phyloP scores from a whole-genome alignment of 257 asterid species.

The Primulina huaijiensis region DNA sequence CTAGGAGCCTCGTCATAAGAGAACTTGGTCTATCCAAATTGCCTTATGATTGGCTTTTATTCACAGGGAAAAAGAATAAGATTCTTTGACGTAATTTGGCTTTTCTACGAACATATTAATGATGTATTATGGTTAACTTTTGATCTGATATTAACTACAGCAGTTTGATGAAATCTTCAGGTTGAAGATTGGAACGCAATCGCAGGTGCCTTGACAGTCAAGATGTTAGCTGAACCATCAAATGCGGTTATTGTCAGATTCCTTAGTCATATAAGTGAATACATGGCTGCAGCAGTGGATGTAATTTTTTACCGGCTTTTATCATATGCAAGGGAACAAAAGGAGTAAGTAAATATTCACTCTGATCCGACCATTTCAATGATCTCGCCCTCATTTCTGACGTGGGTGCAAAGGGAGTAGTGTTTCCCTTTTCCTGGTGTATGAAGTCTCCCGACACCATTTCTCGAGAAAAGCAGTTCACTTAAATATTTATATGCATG shows the following conservation, averaged over 20 bases:
- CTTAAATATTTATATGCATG: too few relatives aligned
- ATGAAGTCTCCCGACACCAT: neutral
- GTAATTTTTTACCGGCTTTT: slow-evolving; percentile 58
- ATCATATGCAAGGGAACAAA: slow-evolving; percentile 43
- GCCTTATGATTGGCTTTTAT: neutral
- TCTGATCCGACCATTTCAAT: slow-evolving; percentile 2
- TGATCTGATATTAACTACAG: slow-evolving; percentile 9
- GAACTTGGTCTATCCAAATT: neutral
- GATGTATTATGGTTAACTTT: slow-evolving; percentile 19
- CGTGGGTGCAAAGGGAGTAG: neutral
- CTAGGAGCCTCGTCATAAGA: neutral
- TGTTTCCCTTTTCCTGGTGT: neutral
- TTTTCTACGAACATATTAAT: neutral
- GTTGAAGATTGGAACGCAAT: slow-evolving; percentile 70
- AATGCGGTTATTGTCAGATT: slow-evolving; percentile 76
- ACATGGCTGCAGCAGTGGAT: slow-evolving; percentile 67
- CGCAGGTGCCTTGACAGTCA: slow-evolving; percentile 62
- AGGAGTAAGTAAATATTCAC: slow-evolving; percentile 47
- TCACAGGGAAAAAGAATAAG: neutral
- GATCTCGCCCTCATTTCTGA: neutral
- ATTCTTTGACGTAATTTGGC: neutral
- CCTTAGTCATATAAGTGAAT: slow-evolving; percentile 76
- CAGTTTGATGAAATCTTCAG: slow-evolving; percentile 36
- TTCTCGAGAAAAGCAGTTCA: neutral
- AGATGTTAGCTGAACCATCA: slow-evolving; percentile 78